Evolutionary conservation across 768 basidiomycete species (phyloP), one percentile per base, ranked within the genome.

Genomic region (Udeniomyces megalosporus): DNA sequence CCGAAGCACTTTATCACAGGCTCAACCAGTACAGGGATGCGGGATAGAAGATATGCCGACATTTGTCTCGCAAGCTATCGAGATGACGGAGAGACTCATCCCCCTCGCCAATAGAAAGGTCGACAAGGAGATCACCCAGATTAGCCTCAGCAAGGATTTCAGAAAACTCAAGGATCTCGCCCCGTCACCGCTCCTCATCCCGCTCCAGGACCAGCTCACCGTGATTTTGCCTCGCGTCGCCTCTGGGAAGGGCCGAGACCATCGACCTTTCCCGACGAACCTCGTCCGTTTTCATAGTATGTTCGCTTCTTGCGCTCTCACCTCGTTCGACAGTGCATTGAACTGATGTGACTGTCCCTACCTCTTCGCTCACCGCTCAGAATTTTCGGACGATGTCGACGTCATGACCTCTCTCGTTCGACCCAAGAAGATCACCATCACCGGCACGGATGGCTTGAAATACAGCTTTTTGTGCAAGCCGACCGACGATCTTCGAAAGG

Each of bases 381-480:
- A 76, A 24, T 87, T 95, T 69, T 71, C 74, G 46, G 88, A 96
- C 62, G 85, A 88, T 26, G 80, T 97, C 65, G 84, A 86, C 34
- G 75, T 99, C 69, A 97, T 99, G 92, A 79, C 77, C 22, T 95
- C 95, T 4, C 75, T 97, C 28, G 87, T 88, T 31, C 85, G 82
- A 69, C 95, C 95, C 5, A 83, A 89, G 68, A 95, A 93, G 74
- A 81, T 99, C 64, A 84, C 83, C 0, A 84, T 97, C 52, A 76
- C 75, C 31, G 92, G 88, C 0, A 84, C 81, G 66, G 82, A 97
- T 69, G 90, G 90, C 1, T 81, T 83, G 61, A 76, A 75, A 12
- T 96, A 96, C 75, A 84, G 82, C 74, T 96, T 97, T 77, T 78
- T 99, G 7, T 88, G 88, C 57, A 99, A 99, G 72, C 93, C 93